These are phyloP conservation scores for Blepharisma stoltei DNA, from an alignment of 73 alveolate genomes.

Conservation along the genomic window DNA sequence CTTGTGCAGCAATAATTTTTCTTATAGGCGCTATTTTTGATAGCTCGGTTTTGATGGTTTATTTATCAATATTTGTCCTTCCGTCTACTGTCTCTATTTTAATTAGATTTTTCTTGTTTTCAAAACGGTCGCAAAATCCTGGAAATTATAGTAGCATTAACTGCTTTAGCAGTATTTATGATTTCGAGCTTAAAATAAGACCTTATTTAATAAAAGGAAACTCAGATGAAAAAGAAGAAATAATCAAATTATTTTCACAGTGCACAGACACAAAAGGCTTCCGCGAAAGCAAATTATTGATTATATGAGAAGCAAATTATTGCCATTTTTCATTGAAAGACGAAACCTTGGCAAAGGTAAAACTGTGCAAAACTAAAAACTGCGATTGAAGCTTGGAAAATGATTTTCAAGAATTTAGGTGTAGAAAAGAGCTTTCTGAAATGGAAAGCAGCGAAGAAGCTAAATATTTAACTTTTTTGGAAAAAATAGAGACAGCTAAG, in stretches of 20 bases:
- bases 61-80: not conserved
- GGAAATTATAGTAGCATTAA: not conserved
- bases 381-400: not conserved
- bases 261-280: not conserved
- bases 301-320: not conserved
- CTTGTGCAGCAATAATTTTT: not conserved
- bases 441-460: not conserved
- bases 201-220: not conserved
- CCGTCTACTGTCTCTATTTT: not conserved
- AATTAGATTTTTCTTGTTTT: not conserved
- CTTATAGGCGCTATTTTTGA: too few relatives aligned
- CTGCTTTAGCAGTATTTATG: too few relatives aligned
- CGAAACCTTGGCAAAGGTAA: not conserved
- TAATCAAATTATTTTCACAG: not conserved
- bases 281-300: not conserved
- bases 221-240: not conserved
- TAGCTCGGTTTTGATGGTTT: not conserved
- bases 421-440: not conserved
- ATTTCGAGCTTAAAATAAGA: not conserved
- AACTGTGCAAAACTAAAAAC: not conserved
- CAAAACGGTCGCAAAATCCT: not conserved
- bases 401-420: not conserved
- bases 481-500: not conserved
- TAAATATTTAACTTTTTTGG: not conserved
- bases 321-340: conserved; percentile 9